Base-by-base conservation (phyloP, 2,329 filamentous ascomycete species). In the Byssothecium circinans region DNA sequence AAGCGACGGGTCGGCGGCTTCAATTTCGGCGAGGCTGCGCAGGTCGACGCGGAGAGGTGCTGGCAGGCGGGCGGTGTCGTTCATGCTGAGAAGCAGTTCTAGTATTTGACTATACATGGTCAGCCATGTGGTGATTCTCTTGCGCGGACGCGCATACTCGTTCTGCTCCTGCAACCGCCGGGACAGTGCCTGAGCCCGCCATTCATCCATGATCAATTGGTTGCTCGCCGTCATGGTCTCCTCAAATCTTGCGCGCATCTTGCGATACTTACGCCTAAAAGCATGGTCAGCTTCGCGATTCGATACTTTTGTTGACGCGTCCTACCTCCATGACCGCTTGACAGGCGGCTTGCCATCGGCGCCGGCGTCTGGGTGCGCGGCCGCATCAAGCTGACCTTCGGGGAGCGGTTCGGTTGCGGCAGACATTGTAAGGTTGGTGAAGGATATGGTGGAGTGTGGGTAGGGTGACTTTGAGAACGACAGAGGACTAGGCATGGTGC, bases 121-220 rank as follows among this genome's bases (percentile, higher is more conserved):
- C 10, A 41, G 25, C 25, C 39, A 25, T 6, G 17, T 32, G 10
- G 27, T 27, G 18, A 15, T n/a, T 14, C 25, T 23, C 62, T 19
- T 64, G 49, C n/a, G 27, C n/a, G n/a, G 39, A 25, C 20, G 23
- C 18, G n/a, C 52, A 64, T 80, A 96, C 91, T 97, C 92, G 61
- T 96, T 96, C 74, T 96, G 88, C 62, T 95, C 85, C 47, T 90
- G 87, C 51, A 99, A 81, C 43, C 91, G 82, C 70, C 89, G 91
- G 18, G 90, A 88, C 3, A 89, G 87, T 56, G 86, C 84, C 52
- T 87, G 84, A 29, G 91, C 88, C 71, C 87, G 86, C 69, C 89
- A 88, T 71, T 94, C 91, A 45, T 88, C 80, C 61, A 84, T 84
- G 73, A 94, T 94, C 50, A 94, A 79, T 45, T 85, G 81, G 72